Percentiles rank a stretch among this genome's conserved stretches.
Evolutionary conservation across 148 eudicot species (phyloP).

Genomic region (Chenopodium album): DNA sequence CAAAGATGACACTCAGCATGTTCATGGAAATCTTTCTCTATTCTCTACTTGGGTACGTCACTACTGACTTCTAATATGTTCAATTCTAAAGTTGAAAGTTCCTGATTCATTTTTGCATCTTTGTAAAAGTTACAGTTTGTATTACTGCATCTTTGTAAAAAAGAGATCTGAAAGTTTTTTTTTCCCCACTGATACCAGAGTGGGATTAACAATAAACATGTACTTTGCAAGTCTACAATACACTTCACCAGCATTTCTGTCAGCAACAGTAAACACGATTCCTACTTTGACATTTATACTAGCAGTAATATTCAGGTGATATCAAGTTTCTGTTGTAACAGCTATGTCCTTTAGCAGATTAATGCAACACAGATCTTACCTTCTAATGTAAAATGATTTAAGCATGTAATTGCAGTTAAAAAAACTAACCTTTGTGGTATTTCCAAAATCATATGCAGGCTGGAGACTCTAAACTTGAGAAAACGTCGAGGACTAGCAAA

Average conservation of each 20-base stretch:
- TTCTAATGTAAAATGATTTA: background rate
- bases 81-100: background rate
- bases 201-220: constrained; percentile 48
- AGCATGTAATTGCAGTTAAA: background rate
- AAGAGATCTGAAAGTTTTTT: constrained; percentile 8
- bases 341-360: background rate
- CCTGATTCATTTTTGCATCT: background rate
- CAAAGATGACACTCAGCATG: constrained; percentile 39
- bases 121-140: no score
- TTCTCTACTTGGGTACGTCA: constrained; percentile 45
- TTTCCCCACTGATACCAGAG: constrained; percentile 32
- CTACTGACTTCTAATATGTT: constrained; percentile 11
- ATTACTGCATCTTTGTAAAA: background rate
- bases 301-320: constrained; percentile 42
- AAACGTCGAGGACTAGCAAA: constrained; percentile 37
- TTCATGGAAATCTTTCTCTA: constrained; percentile 40
- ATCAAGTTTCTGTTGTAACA: background rate
- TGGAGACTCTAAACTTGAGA: constrained; percentile 37
- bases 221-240: constrained; percentile 47
- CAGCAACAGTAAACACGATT: constrained; percentile 46
- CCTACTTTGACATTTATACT: constrained; percentile 47
- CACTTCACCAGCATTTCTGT: constrained; percentile 52
- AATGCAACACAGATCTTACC: background rate
- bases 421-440: constrained; percentile 4
- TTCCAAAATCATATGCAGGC: constrained; percentile 26